phyloP scores from a whole-genome alignment of 345 rosid species.

The Citrus inodora region DNA sequence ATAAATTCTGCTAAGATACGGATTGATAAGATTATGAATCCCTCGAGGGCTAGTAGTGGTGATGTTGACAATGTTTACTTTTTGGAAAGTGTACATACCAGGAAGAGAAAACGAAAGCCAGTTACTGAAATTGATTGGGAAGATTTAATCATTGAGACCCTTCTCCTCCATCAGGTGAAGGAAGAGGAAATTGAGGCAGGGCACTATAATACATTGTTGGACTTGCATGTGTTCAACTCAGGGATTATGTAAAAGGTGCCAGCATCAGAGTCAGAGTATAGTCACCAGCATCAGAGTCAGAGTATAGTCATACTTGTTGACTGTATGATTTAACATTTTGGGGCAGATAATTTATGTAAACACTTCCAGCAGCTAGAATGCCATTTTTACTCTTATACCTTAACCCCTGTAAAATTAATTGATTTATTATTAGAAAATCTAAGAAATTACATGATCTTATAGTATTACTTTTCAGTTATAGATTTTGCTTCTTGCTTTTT shows the following conservation, averaged over 20 bases:
- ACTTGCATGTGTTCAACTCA: slow-evolving; percentile 61
- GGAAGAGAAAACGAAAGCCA: slow-evolving; percentile 41
- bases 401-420: background rate
- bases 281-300: background rate
- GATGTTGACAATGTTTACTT: background rate
- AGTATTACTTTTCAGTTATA: background rate
- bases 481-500: background rate
- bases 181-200: slow-evolving; percentile 84
- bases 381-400: background rate
- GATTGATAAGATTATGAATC: slow-evolving; percentile 45
- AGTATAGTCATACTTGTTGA: background rate
- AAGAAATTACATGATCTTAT: background rate
- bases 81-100: slow-evolving; percentile 11
- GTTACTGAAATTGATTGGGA: slow-evolving; percentile 66
- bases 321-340: background rate
- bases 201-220: slow-evolving; percentile 64
- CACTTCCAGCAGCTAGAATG: background rate
- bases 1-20: slow-evolving; percentile 65
- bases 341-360: background rate
- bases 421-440: background rate
- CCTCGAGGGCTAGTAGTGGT: slow-evolving; percentile 21
- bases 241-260: slow-evolving; percentile 28
- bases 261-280: background rate
- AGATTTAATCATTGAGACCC: slow-evolving; percentile 78
- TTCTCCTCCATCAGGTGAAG: slow-evolving; percentile 62